Evolutionary conservation across 2,329 filamentous ascomycete genomes (phyloP).

Genomic region (Rhytidhysteron rufulum): DNA sequence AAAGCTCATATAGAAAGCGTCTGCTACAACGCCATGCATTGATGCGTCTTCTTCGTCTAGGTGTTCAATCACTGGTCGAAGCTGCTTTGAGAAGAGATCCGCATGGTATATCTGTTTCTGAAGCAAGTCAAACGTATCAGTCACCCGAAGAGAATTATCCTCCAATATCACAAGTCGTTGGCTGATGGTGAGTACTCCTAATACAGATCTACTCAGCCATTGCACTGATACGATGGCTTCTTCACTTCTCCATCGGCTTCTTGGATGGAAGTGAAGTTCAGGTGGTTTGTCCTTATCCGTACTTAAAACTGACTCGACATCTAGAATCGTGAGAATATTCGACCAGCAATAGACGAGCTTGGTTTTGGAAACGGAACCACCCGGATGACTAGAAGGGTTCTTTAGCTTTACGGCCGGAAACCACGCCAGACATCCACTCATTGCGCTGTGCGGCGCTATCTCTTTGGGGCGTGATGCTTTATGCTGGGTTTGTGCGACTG

Average conservation of each 20-base stretch:
- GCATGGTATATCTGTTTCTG: constrained; percentile 89
- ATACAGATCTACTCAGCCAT: constrained; percentile 90
- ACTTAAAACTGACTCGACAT: constrained; percentile 66
- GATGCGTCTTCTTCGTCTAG: constrained; percentile 81
- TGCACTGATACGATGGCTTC: constrained; percentile 95
- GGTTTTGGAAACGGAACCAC: constrained; percentile 68
- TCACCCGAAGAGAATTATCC: constrained; percentile 82
- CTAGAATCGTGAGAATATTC: constrained; percentile 89
- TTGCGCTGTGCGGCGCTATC: constrained; percentile 79
- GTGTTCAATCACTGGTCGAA: constrained; percentile 81
- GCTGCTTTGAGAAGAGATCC: constrained; percentile 84
- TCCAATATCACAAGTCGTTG: constrained; percentile 91
- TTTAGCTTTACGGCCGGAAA: constrained; percentile 95
- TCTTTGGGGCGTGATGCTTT: constrained; percentile 91
- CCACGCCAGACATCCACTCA: constrained; percentile 95
- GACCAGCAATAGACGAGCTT: constrained; percentile 99
- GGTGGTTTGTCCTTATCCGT: constrained; percentile 72
- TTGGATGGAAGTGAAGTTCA: constrained; percentile 72
- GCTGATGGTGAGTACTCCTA: constrained; percentile 88
- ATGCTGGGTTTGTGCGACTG: constrained; percentile 92
- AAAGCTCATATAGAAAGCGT: constrained; percentile 98
- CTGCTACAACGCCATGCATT: constrained; percentile 93
- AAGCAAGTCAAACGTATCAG: constrained; percentile 88
- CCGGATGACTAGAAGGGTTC: constrained; percentile 62
- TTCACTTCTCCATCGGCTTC: constrained; percentile 87